Base-by-base conservation (phyloP, 352 stramenopile species). In the Phytophthora constricta region DNA sequence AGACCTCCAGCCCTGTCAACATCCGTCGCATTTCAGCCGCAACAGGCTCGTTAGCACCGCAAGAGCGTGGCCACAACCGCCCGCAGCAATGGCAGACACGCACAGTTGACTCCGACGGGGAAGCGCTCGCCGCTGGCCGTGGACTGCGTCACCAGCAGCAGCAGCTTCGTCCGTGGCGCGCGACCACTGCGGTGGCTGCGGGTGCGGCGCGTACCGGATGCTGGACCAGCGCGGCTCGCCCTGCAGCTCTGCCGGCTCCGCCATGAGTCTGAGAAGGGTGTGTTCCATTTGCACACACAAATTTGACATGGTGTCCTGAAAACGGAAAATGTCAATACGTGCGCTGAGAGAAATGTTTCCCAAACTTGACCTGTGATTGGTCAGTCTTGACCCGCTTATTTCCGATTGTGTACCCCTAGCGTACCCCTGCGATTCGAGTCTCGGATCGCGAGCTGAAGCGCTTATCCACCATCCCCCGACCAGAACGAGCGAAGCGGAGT, bases 41-140 rank as follows among this genome's bases (percentile, higher is more conserved):
- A 64, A 58, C 19, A 62, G 43, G 28, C 51, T 49, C 31, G 27
- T 72, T 65, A 64, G 43, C 65, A 22, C 26, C 26, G 16, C 19
- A 45, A 45, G 2, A 33, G 1, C 11, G 1, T 50, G 20, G 17
- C 2, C 11, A 42, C 22, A 10, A 27, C 14, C 51, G 4, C 20
- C 27, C n/a, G n/a, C n/a, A n/a, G 22, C 23, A 39, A 49, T 8
- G 5, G 1, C 4, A 20, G 26, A 37, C 13, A 77, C 86, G 69
- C 62, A 92, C 87, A 95, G 63, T 93, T 92, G 59, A 95, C 86
- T 48, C 86, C 87, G 33, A 93, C 83, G 0, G 87, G 87, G 67
- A 95, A 95, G 22, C 87, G 80, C 65, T 91, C 84, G 17, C 81
- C 84, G 45, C 86, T 93, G 50, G 72, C 81, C 5, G 83, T 95